Evolutionary conservation across 441 rosid genomes (phyloP).

Genomic region (Kokia cookei): DNA sequence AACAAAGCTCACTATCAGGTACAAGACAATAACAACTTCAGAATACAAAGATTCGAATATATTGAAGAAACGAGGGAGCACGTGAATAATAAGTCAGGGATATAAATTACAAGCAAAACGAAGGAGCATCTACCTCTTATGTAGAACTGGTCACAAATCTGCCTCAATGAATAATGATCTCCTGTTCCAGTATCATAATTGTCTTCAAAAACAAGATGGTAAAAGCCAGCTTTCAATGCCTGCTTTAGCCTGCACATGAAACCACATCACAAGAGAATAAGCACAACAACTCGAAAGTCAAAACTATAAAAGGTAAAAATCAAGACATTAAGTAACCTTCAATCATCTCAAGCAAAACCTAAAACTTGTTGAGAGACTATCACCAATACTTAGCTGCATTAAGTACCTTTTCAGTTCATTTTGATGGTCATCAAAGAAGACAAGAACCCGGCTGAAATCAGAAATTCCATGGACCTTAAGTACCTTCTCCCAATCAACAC

Average conservation of each 20-base stretch:
- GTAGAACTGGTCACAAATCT: slow-evolving; percentile 90
- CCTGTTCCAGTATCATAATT: slow-evolving; percentile 98
- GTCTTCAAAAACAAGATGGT: slow-evolving; percentile 90
- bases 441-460: slow-evolving; percentile 60
- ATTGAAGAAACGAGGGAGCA: background rate
- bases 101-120: background rate
- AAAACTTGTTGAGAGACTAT: background rate
- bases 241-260: slow-evolving; percentile 58
- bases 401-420: slow-evolving; percentile 87
- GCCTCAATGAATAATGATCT: slow-evolving; percentile 94
- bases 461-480: slow-evolving; percentile 58
- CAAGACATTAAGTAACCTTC: background rate
- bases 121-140: slow-evolving; percentile 51
- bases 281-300: background rate
- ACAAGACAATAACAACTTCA: background rate
- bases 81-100: too few relatives aligned
- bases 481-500: slow-evolving; percentile 72
- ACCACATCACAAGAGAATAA: slow-evolving; percentile 8
- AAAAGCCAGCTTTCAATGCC: slow-evolving; percentile 81
- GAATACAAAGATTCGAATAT: background rate
- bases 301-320: background rate
- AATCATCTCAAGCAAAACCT: background rate
- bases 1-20: slow-evolving; percentile 5
- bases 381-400: background rate
- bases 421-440: slow-evolving; percentile 96